Percentiles rank a stretch among this genome's conserved stretches.
Conservation (phyloP, 306 rosid species). For the Quercus suber region DNA sequence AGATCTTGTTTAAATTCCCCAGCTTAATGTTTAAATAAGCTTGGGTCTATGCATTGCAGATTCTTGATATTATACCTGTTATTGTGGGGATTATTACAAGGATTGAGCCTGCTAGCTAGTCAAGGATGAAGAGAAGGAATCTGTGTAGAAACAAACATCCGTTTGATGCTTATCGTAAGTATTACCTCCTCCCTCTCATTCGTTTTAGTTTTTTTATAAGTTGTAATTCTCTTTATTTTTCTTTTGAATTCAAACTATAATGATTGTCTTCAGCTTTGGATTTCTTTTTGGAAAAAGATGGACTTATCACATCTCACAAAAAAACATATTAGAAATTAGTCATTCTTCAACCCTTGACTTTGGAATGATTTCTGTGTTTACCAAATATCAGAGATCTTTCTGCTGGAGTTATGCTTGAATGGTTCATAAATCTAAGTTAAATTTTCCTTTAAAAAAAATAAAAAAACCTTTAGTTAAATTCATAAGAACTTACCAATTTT, state of each 20-base stretch:
- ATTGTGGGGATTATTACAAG: slow-evolving; percentile 10
- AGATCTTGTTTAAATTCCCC: background rate
- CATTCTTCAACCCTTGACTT: background rate
- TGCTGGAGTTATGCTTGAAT: background rate
- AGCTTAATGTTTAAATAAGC: background rate
- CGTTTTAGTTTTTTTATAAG: background rate
- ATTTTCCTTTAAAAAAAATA: too few relatives aligned
- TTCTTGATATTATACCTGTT: background rate
- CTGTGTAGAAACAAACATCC: slow-evolving; percentile 53
- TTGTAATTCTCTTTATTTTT: background rate
- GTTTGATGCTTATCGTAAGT: slow-evolving; percentile 55
- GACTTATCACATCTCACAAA: too few relatives aligned
- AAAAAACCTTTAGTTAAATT: background rate
- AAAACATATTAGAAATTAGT: background rate
- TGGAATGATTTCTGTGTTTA: background rate
- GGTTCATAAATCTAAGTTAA: background rate
- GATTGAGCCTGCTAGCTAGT: slow-evolving; percentile 15
- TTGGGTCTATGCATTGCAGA: slow-evolving; percentile 26
- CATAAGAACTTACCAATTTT: background rate
- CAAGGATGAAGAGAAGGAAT: slow-evolving; percentile 45
- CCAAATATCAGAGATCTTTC: background rate
- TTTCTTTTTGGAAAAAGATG: background rate
- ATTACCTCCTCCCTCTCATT: background rate
- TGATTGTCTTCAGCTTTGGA: background rate
- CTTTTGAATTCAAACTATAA: slow-evolving; percentile 9